Evolutionary conservation across 2,329 filamentous ascomycete genomes (phyloP).

Genomic region (Penicillium paneum): DNA sequence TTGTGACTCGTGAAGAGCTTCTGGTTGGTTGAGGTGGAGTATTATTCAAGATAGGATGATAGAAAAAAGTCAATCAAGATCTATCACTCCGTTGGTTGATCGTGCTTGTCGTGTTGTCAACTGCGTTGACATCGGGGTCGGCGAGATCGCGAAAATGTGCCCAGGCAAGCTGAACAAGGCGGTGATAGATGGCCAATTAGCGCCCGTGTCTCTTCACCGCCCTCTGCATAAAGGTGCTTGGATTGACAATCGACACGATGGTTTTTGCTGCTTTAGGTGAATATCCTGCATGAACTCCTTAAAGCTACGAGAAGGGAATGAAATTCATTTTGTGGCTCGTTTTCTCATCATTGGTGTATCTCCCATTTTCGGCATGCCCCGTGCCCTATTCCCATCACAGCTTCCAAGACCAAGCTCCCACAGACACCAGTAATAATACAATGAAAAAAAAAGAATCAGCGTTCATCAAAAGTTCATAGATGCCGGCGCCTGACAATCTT

Average conservation of each 20-base stretch:
- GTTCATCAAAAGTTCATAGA: conserved; percentile 11
- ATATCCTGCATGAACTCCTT: not conserved
- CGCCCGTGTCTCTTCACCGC: conserved; percentile 22
- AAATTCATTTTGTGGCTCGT: not conserved
- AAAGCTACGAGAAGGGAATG: not conserved
- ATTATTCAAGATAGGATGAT: not conserved
- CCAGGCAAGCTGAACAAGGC: conserved; percentile 21
- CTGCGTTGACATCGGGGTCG: conserved; percentile 15
- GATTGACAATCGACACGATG: not conserved
- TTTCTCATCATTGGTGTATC: not conserved
- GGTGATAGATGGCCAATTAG: not conserved
- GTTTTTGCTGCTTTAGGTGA: not conserved
- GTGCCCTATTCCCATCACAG: not conserved
- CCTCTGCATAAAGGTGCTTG: conserved; percentile 6
- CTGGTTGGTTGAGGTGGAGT: not conserved
- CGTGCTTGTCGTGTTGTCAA: conserved; percentile 14
- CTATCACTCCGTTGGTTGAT: conserved; percentile 7
- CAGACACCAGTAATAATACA: conserved; percentile 2
- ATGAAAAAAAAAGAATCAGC: not conserved
- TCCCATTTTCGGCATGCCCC: not conserved
- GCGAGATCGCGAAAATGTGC: conserved; percentile 35
- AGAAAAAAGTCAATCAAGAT: not conserved
- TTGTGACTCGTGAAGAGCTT: conserved; percentile 16
- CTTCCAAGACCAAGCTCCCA: not conserved
- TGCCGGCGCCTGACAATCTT: not conserved